Evolutionary conservation across 768 basidiomycete genomes (phyloP).

Genomic region (Tylopilus balloui): DNA sequence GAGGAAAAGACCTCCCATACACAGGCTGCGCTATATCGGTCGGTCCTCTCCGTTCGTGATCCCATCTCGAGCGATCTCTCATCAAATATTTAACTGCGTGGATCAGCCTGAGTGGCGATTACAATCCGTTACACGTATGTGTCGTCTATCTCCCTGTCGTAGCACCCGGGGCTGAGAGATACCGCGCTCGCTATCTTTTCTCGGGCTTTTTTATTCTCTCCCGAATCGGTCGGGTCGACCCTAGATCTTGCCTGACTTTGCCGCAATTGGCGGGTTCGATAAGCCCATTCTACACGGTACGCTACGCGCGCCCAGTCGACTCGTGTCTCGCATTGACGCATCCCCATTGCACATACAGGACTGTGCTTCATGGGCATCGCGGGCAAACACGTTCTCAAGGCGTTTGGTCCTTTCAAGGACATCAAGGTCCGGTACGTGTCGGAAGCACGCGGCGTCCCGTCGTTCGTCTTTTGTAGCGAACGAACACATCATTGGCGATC

Average conservation of each 20-base stretch:
- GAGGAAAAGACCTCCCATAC: conserved; percentile 81
- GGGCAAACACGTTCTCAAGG: conserved; percentile 86
- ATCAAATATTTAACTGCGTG: not conserved
- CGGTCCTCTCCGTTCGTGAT: conserved; percentile 13
- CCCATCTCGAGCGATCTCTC: conserved; percentile 3
- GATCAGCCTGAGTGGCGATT: conserved; percentile 80
- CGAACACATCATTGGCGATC: not conserved
- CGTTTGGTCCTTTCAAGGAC: conserved; percentile 80
- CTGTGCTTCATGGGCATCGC: conserved; percentile 91
- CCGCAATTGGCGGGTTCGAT: conserved; percentile 91
- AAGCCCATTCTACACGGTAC: conserved; percentile 78
- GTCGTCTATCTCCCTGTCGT: not conserved
- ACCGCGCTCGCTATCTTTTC: not conserved
- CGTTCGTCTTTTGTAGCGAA: not conserved
- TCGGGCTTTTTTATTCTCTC: not conserved
- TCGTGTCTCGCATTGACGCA: not conserved
- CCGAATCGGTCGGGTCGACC: conserved; percentile 4
- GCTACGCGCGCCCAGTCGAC: not conserved
- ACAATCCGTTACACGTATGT: conserved; percentile 82
- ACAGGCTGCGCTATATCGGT: conserved; percentile 94
- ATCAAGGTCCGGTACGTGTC: conserved; percentile 85
- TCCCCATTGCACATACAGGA: conserved; percentile 35
- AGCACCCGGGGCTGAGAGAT: conserved; percentile 1
- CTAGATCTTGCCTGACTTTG: conserved; percentile 89
- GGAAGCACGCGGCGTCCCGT: not conserved